Base-by-base conservation (phyloP, 2,329 filamentous ascomycete species). In the Aspergillus pseudoterreus region DNA sequence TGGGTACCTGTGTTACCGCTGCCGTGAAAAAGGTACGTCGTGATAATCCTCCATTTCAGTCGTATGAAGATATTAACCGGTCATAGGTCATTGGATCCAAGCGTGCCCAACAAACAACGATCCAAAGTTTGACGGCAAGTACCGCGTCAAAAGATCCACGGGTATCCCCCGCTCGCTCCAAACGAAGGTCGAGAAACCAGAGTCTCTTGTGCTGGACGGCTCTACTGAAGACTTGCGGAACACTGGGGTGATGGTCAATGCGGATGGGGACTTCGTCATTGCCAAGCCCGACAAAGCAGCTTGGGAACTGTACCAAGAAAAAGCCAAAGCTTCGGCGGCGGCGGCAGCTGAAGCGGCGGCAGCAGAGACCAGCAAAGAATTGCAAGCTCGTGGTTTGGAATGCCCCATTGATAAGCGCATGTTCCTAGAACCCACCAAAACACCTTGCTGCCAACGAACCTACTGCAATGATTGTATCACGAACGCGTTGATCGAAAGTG, bases 381-480 rank as follows among this genome's bases (percentile, higher is more conserved):
- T 96, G 63, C 87, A 90, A 75, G 88, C 94, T 72, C 86, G 83
- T 65, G 92, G 92, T 60, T 79, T 99, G 69, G 87, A 94, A 74
- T 99, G 94, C 79, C 82, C 91, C 60, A 88, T 97, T 80, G 94
- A 97, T 84, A 95, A 95, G 77, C 92, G 90, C 75, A 87, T 96
- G 82, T 96, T 97, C 77, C 86, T 95, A 85, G 90, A 96, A 73
- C 92, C 94, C 82, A 94, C 95, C 82, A 95, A 96, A 83, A 97
- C 94, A 69, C 92, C 94, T 61, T 99, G 94, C 83, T 99, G 94
- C 81, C 84, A 88, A 77, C 95, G 88, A 82, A 96, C 92, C 70
- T 99, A 95, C 81, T 99, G 94, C 82, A 94, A 94, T 83, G 91
- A 96, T 72, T 99, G 94, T 87, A 96, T 99, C 76, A 95, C 94